Evolutionary conservation across 2,329 filamentous ascomycete species (phyloP), one percentile per base, ranked within the genome.

Genomic region (Torrubiellomyces zombiae): DNA sequence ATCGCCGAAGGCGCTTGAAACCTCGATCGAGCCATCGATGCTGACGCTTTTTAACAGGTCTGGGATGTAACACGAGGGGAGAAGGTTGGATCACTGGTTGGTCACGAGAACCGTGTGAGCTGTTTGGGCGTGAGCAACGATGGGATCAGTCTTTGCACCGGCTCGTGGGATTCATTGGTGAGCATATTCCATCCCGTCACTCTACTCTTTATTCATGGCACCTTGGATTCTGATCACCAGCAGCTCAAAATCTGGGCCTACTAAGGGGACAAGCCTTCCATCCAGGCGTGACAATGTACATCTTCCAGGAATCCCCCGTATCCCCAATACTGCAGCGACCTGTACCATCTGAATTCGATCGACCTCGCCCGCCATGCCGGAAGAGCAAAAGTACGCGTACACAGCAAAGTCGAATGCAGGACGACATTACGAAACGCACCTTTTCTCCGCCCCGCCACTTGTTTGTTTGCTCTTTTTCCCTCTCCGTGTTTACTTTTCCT

Each of bases 161-260:
- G 89, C 53, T 98, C 89, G 40, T 98, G 89, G 89, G 89, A 98
- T 60, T 94, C 89, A 45, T 68, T 93, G 65, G 89, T 95, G 69
- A 60, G 82, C 67, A 28, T n/a, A 11, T 17, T 6, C 3, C 11
- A 16, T 13, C 9, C 9, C 5, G 14, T 21, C 20, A 11, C 10
- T 7, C 7, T 11, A 10, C 20, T 11, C 20, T 21, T 21, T 21
- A 10, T 21, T 4, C 5, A n/a, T 10, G 15, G 4, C 8, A 18
- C 10, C n/a, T 15, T 22, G 9, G 15, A 20, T 16, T 29, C 33
- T 44, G 26, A 39, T 27, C 14, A 18, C 17, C 5, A 7, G 7
- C 35, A 85, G 79, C 75, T 86, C 53, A 85, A 83, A 68, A 73
- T 86, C 51, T 86, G 79, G 79, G 79, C 79, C 35, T 82, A 77